Evolutionary conservation across 352 stramenopile genomes (phyloP).

Genomic region (Vaucheria bursata): DNA sequence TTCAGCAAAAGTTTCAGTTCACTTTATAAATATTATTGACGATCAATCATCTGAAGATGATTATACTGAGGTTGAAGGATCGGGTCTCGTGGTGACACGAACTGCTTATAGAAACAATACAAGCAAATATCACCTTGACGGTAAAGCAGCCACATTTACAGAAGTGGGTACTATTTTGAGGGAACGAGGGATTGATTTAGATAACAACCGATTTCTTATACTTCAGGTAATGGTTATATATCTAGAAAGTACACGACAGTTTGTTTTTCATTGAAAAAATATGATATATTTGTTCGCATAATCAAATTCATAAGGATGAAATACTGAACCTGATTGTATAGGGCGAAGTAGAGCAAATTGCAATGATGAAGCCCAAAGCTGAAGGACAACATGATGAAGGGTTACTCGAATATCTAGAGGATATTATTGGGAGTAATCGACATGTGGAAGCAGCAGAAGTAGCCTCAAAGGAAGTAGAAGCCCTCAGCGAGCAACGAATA

Average conservation of each 20-base stretch:
- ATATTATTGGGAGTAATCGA: constrained; percentile 98
- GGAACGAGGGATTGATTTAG: constrained; percentile 91
- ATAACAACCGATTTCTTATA: constrained; percentile 99
- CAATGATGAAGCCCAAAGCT: constrained; percentile 99
- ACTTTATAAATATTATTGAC: constrained; percentile 95
- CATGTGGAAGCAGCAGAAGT: too few relatives aligned
- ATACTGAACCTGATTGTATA: too few relatives aligned
- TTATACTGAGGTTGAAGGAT: constrained; percentile 76
- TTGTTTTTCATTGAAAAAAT: background rate
- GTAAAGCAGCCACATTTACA: constrained; percentile 80
- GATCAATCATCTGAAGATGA: constrained; percentile 70
- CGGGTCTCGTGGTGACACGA: constrained; percentile 78
- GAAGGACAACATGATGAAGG: constrained; percentile 85
- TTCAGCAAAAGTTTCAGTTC: constrained; percentile 88
- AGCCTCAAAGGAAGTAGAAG: constrained; percentile 85
- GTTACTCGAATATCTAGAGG: constrained; percentile 97
- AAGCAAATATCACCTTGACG: constrained; percentile 93
- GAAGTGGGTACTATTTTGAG: constrained; percentile 77
- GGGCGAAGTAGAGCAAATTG: constrained; percentile 94
- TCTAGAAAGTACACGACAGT: background rate
- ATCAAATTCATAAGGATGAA: too few relatives aligned
- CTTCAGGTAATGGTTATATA: constrained; percentile 74
- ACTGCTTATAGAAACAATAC: constrained; percentile 85
- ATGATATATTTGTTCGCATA: too few relatives aligned
- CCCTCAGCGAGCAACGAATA: constrained; percentile 67